phyloP scores from a whole-genome alignment of 805 yeast species.

The Candida coquimbonensis region DNA sequence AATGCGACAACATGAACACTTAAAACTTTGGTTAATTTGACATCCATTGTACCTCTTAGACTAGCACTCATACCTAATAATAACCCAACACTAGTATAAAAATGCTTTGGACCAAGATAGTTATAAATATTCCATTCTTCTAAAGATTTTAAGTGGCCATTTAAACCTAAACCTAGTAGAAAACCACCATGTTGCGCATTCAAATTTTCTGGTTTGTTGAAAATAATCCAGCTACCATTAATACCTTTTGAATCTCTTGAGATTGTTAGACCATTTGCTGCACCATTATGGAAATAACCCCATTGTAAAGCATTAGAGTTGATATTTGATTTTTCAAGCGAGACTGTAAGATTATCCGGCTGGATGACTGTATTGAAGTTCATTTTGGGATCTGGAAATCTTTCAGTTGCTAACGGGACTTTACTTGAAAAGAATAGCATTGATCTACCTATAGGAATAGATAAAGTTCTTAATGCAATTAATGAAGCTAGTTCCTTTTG shows the following conservation, averaged over 20 bases:
- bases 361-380: slow-evolving; percentile 59
- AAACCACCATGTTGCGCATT: slow-evolving; percentile 92
- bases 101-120: slow-evolving; percentile 83
- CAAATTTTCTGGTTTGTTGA: slow-evolving; percentile 64
- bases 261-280: slow-evolving; percentile 74
- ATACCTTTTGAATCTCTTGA: slow-evolving; percentile 62
- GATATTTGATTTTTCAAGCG: slow-evolving; percentile 47
- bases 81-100: slow-evolving; percentile 78
- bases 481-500: slow-evolving; percentile 55
- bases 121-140: slow-evolving; percentile 98
- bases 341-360: slow-evolving; percentile 61
- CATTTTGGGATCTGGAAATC: slow-evolving; percentile 70
- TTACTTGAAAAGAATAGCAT: slow-evolving; percentile 63
- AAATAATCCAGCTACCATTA: slow-evolving; percentile 87
- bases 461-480: slow-evolving; percentile 63
- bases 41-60: slow-evolving; percentile 72
- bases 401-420: slow-evolving; percentile 77
- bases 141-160: slow-evolving; percentile 73
- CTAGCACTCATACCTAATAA: slow-evolving; percentile 92
- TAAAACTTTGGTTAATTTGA: slow-evolving; percentile 80
- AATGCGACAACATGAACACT: slow-evolving; percentile 91
- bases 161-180: slow-evolving; percentile 82
- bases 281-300: slow-evolving; percentile 93
- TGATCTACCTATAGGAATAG: slow-evolving; percentile 74
- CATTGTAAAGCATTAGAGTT: slow-evolving; percentile 50